Base-by-base conservation (phyloP, 495 filamentous ascomycete species). In the Tuber indicum region DNA sequence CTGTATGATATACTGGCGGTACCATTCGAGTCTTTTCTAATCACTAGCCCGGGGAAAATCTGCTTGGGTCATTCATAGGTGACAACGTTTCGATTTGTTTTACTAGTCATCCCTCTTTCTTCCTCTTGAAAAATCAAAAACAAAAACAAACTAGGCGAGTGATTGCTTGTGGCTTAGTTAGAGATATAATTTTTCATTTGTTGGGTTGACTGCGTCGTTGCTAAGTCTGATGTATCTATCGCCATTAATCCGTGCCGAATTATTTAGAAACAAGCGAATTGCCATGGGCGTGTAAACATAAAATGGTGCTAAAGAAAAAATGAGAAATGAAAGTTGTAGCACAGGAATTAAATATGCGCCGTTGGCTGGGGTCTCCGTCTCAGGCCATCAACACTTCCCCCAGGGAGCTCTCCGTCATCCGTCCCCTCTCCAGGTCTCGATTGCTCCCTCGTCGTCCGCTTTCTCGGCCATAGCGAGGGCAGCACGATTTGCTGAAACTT, bases 401-500 rank as follows among this genome's bases (percentile, higher is more conserved):
- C 79, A 49, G 78, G 66, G 58, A 66, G 58, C 36, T 66, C 58
- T 16, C 26, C 58, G 26, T 72, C 81, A 45, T 77, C 80, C 5
- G 71, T 72, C 1, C 72, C 36, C 72, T 79, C 81, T 16, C 81
- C 81, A 21, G 75, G 41, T 12, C 80, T 70, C 8, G 79, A 73
- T 39, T 80, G 81, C 36, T 84, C 93, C 23, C 93, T 86, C 23
- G 93, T 93, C 81, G 92, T 94, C 85, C 88, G 88, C 85, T 92
- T 98, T 72, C 96, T 86, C 14, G 96, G 96, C 96, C 96, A 99
- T 74, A 99, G 85, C 83, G 93, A 96, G 10, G 96, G 96, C 42
- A 99, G 86, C 12, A 92, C 93, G 52, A 99, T 95, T 74, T 98
- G 93, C 83, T 99, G 96, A 77, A 99, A 97, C 41, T 94, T 88